Percentiles rank a stretch among this genome's conserved stretches.
phyloP scores from a whole-genome alignment of 2,329 filamentous ascomycete species.

The Zymoseptoria crescenta region DNA sequence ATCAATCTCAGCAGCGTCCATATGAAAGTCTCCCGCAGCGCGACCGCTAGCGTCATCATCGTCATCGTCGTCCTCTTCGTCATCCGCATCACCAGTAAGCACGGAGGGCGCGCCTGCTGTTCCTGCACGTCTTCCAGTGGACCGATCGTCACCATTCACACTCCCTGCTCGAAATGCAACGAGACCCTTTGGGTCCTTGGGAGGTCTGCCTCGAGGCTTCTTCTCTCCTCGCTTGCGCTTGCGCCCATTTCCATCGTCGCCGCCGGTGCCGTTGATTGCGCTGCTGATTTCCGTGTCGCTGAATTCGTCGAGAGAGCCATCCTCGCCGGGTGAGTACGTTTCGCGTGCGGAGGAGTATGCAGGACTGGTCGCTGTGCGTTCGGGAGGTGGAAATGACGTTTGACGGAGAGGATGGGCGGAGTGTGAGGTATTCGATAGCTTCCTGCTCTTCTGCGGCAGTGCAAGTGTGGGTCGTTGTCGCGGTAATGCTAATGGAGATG shows the following conservation, averaged over 20 bases:
- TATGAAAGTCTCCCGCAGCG: conserved; percentile 32
- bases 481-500: conserved; percentile 30
- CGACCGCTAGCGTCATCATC: conserved; percentile 53
- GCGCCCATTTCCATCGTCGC: conserved; percentile 25
- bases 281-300: conserved; percentile 30
- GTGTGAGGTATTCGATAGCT: conserved; percentile 52
- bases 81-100: conserved; percentile 32
- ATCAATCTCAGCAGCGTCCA: conserved; percentile 14
- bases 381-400: conserved; percentile 64
- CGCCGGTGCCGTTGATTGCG: conserved; percentile 33
- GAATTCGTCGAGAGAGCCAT: conserved; percentile 25
- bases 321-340: conserved; percentile 23
- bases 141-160: conserved; percentile 28
- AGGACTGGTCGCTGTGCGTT: conserved; percentile 39
- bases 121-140: conserved; percentile 11
- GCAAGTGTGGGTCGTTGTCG: conserved; percentile 55
- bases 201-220: conserved; percentile 17
- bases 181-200: conserved; percentile 10
- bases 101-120: conserved; percentile 26
- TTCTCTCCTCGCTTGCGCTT: conserved; percentile 27
- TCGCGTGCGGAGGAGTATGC: conserved; percentile 10
- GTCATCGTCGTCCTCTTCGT: conserved; percentile 39
- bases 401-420: conserved; percentile 66
- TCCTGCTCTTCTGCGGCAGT: conserved; percentile 55
- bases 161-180: conserved; percentile 10